A percentile compares a stretch with the other conserved stretches of the same genome.
These are phyloP conservation scores for Casuarina cunninghamiana DNA, from an alignment of 306 rosid genomes.

Conservation along the genomic window DNA sequence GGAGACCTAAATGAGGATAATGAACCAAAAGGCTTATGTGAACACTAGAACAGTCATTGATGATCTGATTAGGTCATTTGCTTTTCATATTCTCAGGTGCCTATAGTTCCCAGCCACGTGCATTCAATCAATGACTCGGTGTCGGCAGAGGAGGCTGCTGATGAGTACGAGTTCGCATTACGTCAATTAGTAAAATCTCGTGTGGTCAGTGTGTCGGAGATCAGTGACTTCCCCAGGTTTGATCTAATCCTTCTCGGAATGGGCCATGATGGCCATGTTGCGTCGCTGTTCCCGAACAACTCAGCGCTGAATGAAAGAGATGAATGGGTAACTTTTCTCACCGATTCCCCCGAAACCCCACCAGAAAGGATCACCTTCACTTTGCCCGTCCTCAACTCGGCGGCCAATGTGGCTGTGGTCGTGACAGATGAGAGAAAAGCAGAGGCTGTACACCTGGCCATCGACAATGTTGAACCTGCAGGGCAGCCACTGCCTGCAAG, in stretches of 20 bases:
- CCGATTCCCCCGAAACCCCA: conserved; percentile 93
- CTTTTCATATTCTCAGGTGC: conserved; percentile 56
- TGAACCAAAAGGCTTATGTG: conserved; percentile 8
- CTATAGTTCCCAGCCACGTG: conserved; percentile 85
- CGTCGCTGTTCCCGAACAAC: conserved; percentile 83
- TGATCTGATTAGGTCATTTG: conserved; percentile 26
- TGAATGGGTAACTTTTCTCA: conserved; percentile 89
- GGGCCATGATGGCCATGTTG: conserved; percentile 91
- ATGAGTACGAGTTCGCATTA: conserved; percentile 80
- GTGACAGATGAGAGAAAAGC: conserved; percentile 76
- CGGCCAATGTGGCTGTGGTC: conserved; percentile 78
- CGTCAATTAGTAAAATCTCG: conserved; percentile 95
- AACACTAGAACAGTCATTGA: conserved; percentile 21
- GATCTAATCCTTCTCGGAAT: conserved; percentile 92
- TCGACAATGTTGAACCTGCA: conserved; percentile 53
- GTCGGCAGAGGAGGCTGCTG: conserved; percentile 96
- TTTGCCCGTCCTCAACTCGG: conserved; percentile 93
- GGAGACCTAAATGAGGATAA: neutral
- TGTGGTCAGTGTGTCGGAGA: conserved; percentile 68
- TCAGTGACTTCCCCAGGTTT: conserved; percentile 89
- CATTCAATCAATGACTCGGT: conserved; percentile 84
- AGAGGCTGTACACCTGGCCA: conserved; percentile 67
- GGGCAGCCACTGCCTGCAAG: conserved; percentile 59
- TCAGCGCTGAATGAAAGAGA: conserved; percentile 64
- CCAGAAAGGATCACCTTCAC: conserved; percentile 98